phyloP scores from a whole-genome alignment of 2,329 filamentous ascomycete genomes.

The Tolypocladium pustulatum region DNA sequence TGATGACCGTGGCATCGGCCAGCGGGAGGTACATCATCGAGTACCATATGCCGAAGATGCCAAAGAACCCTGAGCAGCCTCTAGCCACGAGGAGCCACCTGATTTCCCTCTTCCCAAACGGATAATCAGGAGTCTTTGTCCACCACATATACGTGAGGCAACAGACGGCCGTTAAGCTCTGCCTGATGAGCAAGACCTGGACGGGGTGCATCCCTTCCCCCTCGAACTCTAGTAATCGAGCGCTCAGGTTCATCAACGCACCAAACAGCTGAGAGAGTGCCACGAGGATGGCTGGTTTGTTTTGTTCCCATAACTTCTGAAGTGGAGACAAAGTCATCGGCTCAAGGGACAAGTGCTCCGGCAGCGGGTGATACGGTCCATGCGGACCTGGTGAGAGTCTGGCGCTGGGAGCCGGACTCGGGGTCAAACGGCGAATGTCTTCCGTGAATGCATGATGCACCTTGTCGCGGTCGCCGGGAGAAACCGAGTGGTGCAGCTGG shows the following conservation, averaged over 20 bases:
- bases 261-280: constrained; percentile 71
- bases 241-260: constrained; percentile 74
- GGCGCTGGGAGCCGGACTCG: constrained; percentile 11
- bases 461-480: background rate
- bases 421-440: constrained; percentile 6
- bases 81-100: constrained; percentile 57
- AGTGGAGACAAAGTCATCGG: constrained; percentile 9
- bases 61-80: constrained; percentile 63
- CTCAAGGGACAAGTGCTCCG: background rate
- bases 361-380: constrained; percentile 2
- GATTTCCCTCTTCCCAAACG: constrained; percentile 58
- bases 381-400: constrained; percentile 8
- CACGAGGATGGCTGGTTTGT: constrained; percentile 66
- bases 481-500: background rate
- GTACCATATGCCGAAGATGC: constrained; percentile 66
- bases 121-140: constrained; percentile 54
- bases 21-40: constrained; percentile 66
- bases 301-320: constrained; percentile 44
- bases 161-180: constrained; percentile 60
- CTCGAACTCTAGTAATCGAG: constrained; percentile 63
- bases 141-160: constrained; percentile 67
- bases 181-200: constrained; percentile 73
- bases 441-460: background rate
- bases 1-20: constrained; percentile 81
- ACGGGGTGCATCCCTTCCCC: constrained; percentile 69